A percentile compares a stretch with the other conserved stretches of the same genome.
These are phyloP conservation scores for Acacia melanoxylon DNA, from an alignment of 306 rosid species.

Conservation along the genomic window DNA sequence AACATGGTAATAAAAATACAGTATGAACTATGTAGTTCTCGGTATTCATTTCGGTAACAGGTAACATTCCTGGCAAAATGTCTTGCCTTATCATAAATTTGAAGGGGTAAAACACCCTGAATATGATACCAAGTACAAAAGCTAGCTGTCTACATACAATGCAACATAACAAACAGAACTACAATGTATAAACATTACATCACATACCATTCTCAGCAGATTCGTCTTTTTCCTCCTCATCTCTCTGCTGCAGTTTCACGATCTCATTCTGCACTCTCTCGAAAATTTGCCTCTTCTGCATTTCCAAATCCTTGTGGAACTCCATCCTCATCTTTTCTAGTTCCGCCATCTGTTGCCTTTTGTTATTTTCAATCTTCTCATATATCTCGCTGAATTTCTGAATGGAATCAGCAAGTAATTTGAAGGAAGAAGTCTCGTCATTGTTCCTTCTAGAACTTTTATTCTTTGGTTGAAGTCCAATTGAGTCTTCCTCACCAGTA, in stretches of 20 bases:
- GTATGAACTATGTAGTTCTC: conserved; percentile 23
- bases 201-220: conserved; percentile 58
- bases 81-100: conserved; percentile 39
- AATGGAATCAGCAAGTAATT: conserved; percentile 77
- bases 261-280: conserved; percentile 77
- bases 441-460: conserved; percentile 50
- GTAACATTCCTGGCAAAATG: conserved; percentile 39
- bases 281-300: conserved; percentile 70
- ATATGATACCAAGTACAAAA: conserved; percentile 48
- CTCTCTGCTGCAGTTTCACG: conserved; percentile 51
- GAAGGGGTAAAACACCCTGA: conserved; percentile 34
- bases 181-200: conserved; percentile 37
- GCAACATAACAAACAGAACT: conserved; percentile 35
- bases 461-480: conserved; percentile 63
- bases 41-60: conserved; percentile 25
- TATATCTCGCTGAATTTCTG: conserved; percentile 71
- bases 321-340: conserved; percentile 93
- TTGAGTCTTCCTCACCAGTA: conserved; percentile 52
- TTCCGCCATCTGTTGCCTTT: conserved; percentile 74
- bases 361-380: conserved; percentile 72
- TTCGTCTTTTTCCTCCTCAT: conserved; percentile 58
- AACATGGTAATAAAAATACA: conserved; percentile 2
- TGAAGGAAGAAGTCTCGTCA: conserved; percentile 55
- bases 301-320: conserved; percentile 70
- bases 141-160: conserved; percentile 39